Evolutionary conservation across 306 rosid species (phyloP).

Genomic region (Dryas alaskensis): DNA sequence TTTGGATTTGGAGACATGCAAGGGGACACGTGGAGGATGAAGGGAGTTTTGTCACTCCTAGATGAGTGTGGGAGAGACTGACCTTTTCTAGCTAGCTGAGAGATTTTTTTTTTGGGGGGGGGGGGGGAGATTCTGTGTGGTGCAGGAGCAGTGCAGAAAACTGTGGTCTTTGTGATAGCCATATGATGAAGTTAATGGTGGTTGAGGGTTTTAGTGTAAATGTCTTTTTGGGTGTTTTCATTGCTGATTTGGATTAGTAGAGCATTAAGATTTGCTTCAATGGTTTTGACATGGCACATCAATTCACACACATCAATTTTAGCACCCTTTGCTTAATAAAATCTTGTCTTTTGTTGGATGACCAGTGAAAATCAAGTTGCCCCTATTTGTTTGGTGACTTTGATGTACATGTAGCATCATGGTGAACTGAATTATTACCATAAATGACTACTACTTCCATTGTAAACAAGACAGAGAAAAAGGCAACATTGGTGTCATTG

Average conservation of each 20-base stretch:
- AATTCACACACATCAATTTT: neutral
- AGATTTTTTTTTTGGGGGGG: too few relatives aligned
- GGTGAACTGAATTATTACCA: neutral
- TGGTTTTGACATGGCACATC: neutral
- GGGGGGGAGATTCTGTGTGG: slow-evolving; percentile 1
- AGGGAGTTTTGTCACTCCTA: neutral
- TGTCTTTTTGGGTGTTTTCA: too few relatives aligned
- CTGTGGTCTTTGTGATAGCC: neutral
- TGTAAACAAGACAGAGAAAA: neutral
- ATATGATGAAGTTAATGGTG: too few relatives aligned
- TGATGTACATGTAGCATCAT: neutral
- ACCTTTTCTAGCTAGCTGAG: slow-evolving; percentile 24
- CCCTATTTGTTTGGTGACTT: neutral
- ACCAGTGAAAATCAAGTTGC: neutral
- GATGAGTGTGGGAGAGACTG: slow-evolving; percentile 19
- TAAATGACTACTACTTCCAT: neutral
- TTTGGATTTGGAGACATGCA: slow-evolving; percentile 44
- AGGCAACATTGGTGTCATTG: neutral
- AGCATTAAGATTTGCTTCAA: too few relatives aligned
- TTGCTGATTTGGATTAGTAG: too few relatives aligned
- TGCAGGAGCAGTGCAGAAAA: neutral
- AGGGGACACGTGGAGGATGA: slow-evolving; percentile 44
- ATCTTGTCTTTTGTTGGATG: neutral
- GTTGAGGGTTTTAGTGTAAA: too few relatives aligned
- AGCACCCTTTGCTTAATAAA: too few relatives aligned